phyloP scores from a whole-genome alignment of 2,329 filamentous ascomycete species.

The Blastomyces emzantsi region DNA sequence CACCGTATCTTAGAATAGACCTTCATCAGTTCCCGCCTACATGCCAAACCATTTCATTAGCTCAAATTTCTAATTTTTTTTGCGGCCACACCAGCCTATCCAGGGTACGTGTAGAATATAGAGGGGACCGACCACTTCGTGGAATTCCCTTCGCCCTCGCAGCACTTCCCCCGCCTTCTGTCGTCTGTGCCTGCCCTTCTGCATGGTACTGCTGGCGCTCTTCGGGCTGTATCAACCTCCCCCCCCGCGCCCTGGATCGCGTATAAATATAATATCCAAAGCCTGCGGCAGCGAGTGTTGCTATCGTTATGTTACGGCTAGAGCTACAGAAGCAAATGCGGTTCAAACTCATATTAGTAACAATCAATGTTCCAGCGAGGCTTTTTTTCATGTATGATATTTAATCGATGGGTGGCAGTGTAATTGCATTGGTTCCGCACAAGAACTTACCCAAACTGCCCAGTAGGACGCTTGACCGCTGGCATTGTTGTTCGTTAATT shows the following conservation, averaged over 20 bases:
- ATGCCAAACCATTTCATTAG: neutral
- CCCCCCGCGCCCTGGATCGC: neutral
- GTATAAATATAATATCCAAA: constrained; percentile 2
- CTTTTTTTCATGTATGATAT: neutral
- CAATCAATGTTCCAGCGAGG: neutral
- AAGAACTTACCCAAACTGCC: neutral
- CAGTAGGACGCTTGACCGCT: neutral
- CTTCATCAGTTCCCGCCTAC: too few species aligned
- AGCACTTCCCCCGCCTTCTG: neutral
- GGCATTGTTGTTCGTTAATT: neutral
- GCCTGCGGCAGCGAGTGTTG: neutral
- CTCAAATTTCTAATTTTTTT: neutral
- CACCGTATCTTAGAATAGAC: too few species aligned
- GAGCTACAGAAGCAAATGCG: neutral
- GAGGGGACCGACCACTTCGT: neutral
- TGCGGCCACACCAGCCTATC: neutral
- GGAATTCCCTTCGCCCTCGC: neutral
- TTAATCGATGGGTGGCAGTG: neutral
- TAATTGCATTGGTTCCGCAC: neutral
- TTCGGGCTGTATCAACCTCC: constrained; percentile 5
- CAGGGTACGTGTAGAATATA: neutral
- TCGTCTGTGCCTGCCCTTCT: neutral
- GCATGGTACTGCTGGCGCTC: neutral
- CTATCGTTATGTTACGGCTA: constrained; percentile 4
- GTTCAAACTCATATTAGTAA: neutral